phyloP scores from a whole-genome alignment of 2,329 filamentous ascomycete genomes.

The Aspergillus viridinutans region DNA sequence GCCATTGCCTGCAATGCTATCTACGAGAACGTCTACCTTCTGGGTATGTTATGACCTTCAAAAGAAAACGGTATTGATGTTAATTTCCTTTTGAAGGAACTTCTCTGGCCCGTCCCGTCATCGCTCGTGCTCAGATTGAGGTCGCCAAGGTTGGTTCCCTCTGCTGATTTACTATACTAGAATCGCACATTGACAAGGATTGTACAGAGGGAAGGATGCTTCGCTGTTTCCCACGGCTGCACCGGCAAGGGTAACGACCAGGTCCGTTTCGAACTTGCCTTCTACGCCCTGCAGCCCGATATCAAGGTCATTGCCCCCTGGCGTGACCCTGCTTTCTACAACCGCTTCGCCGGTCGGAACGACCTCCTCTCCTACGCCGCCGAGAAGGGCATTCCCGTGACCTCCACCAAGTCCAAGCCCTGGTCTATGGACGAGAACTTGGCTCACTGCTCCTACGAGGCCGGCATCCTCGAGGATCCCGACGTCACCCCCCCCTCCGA shows the following conservation, averaged over 20 bases:
- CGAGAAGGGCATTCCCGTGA: slow-evolving; percentile 46
- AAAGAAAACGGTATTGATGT: neutral
- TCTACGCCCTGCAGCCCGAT: slow-evolving; percentile 45
- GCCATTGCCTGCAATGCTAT: slow-evolving; percentile 62
- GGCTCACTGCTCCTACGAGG: slow-evolving; percentile 70
- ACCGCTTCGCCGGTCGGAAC: slow-evolving; percentile 46
- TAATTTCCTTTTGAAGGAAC: slow-evolving; percentile 24
- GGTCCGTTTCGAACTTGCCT: slow-evolving; percentile 49
- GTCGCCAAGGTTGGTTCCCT: slow-evolving; percentile 22
- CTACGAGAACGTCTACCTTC: slow-evolving; percentile 64
- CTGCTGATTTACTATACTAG: too few species aligned
- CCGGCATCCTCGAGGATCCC: slow-evolving; percentile 57
- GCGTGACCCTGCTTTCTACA: slow-evolving; percentile 47
- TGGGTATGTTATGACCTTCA: slow-evolving; percentile 40
- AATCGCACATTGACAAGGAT: neutral
- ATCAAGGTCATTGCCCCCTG: slow-evolving; percentile 50
- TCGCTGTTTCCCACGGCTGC: slow-evolving; percentile 43
- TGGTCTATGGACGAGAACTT: slow-evolving; percentile 52
- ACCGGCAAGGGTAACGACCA: slow-evolving; percentile 49
- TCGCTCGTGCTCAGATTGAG: slow-evolving; percentile 43
- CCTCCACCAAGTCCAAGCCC: slow-evolving; percentile 47
- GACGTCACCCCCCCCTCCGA: slow-evolving; percentile 63
- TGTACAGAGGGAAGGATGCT: slow-evolving; percentile 40
- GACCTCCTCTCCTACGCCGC: slow-evolving; percentile 48
- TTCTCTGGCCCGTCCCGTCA: slow-evolving; percentile 44